Percentiles rank a stretch among this genome's conserved stretches.
These are phyloP conservation scores for Jacaranda copaia DNA, from an alignment of 257 asterid species.

Conservation along the genomic window DNA sequence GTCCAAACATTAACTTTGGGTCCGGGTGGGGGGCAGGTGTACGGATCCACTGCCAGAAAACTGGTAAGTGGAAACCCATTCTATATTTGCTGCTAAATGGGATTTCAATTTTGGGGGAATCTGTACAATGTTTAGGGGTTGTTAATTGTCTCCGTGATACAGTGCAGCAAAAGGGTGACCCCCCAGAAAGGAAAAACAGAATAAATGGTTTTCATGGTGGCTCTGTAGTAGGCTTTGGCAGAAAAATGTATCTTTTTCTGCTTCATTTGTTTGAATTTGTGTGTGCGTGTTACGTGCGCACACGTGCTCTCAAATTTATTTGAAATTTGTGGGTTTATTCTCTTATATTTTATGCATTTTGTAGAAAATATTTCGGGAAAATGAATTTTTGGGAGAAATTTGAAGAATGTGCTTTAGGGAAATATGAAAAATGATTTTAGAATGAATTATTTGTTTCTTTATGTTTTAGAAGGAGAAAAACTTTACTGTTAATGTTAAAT, in stretches of 20 bases:
- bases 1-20: too few species aligned
- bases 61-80: neutral
- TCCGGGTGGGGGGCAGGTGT: neutral
- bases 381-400: too few species aligned
- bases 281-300: neutral
- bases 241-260: neutral
- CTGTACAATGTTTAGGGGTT: conserved; percentile 4
- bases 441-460: too few species aligned
- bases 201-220: neutral
- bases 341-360: too few species aligned
- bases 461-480: too few species aligned
- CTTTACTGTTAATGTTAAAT: too few species aligned
- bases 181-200: neutral
- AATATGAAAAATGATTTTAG: too few species aligned
- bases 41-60: neutral
- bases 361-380: too few species aligned
- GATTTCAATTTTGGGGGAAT: neutral
- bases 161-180: neutral
- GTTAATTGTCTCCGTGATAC: neutral
- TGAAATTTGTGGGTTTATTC: too few species aligned
- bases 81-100: neutral
- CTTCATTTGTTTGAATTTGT: neutral
- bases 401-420: too few species aligned
- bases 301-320: too few species aligned
- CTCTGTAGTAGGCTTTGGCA: neutral